These are phyloP conservation scores for Hibiscus mutabilis DNA, from an alignment of 345 rosid genomes.

Conservation along the genomic window DNA sequence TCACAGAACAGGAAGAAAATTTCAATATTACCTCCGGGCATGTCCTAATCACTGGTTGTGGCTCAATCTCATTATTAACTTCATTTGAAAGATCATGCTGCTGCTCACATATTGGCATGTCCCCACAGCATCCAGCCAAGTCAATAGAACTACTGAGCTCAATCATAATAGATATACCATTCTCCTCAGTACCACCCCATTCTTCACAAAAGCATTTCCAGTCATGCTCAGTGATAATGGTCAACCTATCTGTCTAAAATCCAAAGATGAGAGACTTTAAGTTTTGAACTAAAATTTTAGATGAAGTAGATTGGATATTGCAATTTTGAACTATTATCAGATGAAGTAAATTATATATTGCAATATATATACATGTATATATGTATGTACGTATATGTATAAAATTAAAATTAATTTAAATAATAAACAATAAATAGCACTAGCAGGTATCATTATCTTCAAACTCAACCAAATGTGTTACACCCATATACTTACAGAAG, in stretches of 20 bases:
- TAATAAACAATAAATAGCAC: not conserved
- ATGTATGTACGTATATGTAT: not conserved
- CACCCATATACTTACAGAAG: slow-evolving; percentile 51
- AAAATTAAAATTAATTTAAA: too few relatives aligned
- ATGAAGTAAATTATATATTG: too few relatives aligned
- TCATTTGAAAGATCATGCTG: slow-evolving; percentile 40
- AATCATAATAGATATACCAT: slow-evolving; percentile 64
- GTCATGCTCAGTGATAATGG: slow-evolving; percentile 74
- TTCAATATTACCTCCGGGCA: slow-evolving; percentile 62
- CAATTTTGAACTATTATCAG: too few relatives aligned
- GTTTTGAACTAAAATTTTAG: not conserved
- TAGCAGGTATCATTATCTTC: not conserved
- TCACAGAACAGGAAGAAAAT: not conserved
- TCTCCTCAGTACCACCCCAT: slow-evolving; percentile 73
- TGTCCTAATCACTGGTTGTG: slow-evolving; percentile 49
- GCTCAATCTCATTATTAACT: slow-evolving; percentile 46
- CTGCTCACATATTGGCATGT: slow-evolving; percentile 33
- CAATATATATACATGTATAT: not conserved
- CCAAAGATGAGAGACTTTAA: slow-evolving; percentile 16
- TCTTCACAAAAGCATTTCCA: slow-evolving; percentile 94
- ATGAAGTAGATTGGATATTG: not conserved
- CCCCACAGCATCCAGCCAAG: slow-evolving; percentile 29
- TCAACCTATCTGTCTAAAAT: slow-evolving; percentile 80
- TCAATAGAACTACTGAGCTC: slow-evolving; percentile 34
- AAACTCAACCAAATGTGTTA: not conserved